phyloP scores from a whole-genome alignment of 768 basidiomycete species.

The Boletus sensibilis region DNA sequence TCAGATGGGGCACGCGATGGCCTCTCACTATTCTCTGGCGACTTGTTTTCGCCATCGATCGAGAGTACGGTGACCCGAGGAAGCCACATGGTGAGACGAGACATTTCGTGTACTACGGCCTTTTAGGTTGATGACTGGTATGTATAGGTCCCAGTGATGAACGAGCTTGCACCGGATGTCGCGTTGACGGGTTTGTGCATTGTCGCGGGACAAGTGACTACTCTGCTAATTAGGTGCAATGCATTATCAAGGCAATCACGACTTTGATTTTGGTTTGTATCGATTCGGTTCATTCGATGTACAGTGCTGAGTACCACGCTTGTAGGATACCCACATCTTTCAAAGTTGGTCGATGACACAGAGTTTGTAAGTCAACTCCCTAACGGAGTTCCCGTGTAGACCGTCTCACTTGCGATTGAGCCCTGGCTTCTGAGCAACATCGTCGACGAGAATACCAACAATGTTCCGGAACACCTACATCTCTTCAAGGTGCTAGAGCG shows the following conservation, averaged over 20 bases:
- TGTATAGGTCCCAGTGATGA: conserved; percentile 81
- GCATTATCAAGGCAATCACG: conserved; percentile 71
- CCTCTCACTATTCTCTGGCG: conserved; percentile 83
- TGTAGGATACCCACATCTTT: conserved; percentile 61
- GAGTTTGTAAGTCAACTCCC: conserved; percentile 56
- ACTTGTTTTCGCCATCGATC: conserved; percentile 82
- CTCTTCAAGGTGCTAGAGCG: conserved; percentile 69
- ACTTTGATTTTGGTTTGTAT: conserved; percentile 78
- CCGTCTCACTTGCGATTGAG: conserved; percentile 35
- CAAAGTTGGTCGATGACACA: conserved; percentile 67
- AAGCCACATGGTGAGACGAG: conserved; percentile 74
- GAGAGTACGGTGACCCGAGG: conserved; percentile 88
- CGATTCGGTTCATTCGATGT: neutral
- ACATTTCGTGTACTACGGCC: neutral
- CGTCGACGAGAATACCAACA: conserved; percentile 61
- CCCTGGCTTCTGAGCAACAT: conserved; percentile 93
- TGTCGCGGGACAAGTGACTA: neutral
- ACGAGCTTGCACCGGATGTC: conserved; percentile 74
- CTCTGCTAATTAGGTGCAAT: conserved; percentile 8
- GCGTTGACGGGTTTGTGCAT: conserved; percentile 66
- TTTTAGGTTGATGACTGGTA: neutral
- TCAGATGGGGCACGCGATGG: conserved; percentile 61
- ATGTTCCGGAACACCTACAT: conserved; percentile 58
- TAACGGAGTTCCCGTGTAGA: neutral
- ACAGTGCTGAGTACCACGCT: neutral